phyloP scores from a whole-genome alignment of 176 grass and related monocot species.

The Puya raimondii region DNA sequence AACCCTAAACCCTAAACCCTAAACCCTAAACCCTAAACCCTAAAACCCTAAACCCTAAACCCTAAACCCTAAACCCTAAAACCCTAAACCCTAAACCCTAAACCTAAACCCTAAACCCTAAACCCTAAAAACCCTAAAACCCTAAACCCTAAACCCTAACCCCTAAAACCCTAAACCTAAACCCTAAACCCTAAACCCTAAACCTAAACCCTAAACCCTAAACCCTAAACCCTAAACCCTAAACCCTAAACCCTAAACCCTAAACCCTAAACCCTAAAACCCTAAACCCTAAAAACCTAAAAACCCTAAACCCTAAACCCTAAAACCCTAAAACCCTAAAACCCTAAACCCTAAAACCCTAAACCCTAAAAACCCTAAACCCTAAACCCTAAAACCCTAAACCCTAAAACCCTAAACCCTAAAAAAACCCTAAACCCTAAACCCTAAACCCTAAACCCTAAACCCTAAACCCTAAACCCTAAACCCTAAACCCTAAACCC shows the following conservation, averaged over 20 bases:
- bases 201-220: background rate
- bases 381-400: conserved; percentile 4
- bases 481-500: background rate
- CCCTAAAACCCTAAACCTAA: background rate
- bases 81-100: background rate
- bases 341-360: conserved; percentile 3
- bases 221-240: background rate
- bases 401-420: too few species aligned
- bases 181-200: conserved; percentile 1
- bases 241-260: background rate
- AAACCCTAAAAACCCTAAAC: conserved; percentile 4
- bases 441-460: conserved; percentile 3
- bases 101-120: background rate
- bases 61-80: background rate
- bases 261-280: background rate
- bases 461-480: conserved; percentile 3
- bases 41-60: background rate
- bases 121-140: background rate
- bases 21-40: conserved; percentile 1
- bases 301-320: background rate
- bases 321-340: background rate
- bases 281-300: background rate
- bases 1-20: background rate
- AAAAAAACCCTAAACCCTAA: conserved; percentile 3
- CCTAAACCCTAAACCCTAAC: background rate